Evolutionary conservation across 1,139 yeast species (phyloP).

Genomic region (Saccharomyces hybrid): DNA sequence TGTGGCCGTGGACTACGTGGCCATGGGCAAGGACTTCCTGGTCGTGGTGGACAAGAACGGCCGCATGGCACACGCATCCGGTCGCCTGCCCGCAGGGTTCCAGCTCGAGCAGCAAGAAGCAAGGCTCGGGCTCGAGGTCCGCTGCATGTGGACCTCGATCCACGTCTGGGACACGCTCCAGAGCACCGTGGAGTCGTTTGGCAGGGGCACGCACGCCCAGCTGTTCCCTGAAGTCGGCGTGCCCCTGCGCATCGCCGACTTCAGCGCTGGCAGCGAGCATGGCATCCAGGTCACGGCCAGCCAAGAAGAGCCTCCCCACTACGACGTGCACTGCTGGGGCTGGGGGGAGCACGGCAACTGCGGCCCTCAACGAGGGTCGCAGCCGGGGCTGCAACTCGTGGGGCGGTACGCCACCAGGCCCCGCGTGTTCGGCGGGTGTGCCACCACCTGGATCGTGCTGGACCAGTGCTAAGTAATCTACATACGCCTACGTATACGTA

Average conservation of each 20-base stretch:
- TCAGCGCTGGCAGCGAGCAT: conserved; percentile 79
- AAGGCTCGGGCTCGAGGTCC: conserved; percentile 20
- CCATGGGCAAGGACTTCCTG: conserved; percentile 29
- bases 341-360: conserved; percentile 99
- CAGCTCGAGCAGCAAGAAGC: conserved; percentile 9
- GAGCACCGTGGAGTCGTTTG: conserved; percentile 41
- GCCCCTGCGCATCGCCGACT: conserved; percentile 10
- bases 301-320: conserved; percentile 19
- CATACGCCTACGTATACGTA: not conserved
- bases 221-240: conserved; percentile 31
- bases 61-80: conserved; percentile 27
- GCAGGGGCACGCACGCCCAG: conserved; percentile 78
- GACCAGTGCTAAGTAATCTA: not conserved
- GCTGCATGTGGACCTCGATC: conserved; percentile 77
- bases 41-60: conserved; percentile 11
- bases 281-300: conserved; percentile 43
- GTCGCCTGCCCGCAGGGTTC: conserved; percentile 22
- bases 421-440: conserved; percentile 28
- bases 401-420: conserved; percentile 1
- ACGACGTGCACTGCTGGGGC: conserved; percentile 65
- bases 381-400: conserved; percentile 5
- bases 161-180: conserved; percentile 37
- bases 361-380: conserved; percentile 37
- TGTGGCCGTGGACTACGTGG: conserved; percentile 11
- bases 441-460: conserved; percentile 26